Evolutionary conservation across 441 rosid species (phyloP), one percentile per base, ranked within the genome.

Genomic region (Viola pubescens): DNA sequence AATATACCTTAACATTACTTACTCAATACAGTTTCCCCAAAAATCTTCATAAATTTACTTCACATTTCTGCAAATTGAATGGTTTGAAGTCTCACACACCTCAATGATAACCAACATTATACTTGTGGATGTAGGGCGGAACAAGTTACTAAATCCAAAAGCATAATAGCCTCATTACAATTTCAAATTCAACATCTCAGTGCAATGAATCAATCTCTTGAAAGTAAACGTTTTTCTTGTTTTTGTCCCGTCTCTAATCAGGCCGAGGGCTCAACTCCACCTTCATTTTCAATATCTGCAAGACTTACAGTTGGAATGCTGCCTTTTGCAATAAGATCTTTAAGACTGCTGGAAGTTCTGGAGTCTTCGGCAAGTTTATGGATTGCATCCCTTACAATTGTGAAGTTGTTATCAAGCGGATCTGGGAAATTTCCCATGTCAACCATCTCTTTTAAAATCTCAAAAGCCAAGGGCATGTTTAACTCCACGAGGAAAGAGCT

Each of bases 361-460:
- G 58, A 65, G 63, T 88, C 88, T 73, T 77, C 79, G 8, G 65
- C 74, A 70, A 91, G 79, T 70, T 76, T 76, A 62, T 52, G 14
- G 49, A 82, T 55, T 12, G 83, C 86, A 71, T 79, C 83, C 71
- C 70, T 77, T 41, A 82, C 61, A 49, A 73, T 56, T 54, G 47
- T 12, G 62, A 70, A 72, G 70, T 70, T 77, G 76, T 81, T 87
- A 65, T 82, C 89, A 34, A 42, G 68, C 19, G 73, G 69, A 59
- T 67, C 65, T 0, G 91, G 96, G 59, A 81, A 75, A 9, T 60
- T 67, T 70, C 79, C 91, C 53, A 54, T 73, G 8, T 74, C 67
- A 65, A 82, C 72, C 95, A 91, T 77, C 67, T 80, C 88, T 70
- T 77, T 76, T 61, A 83, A 73, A 52, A 81, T 60, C 76, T 76